Evolutionary conservation across 164 flowering plant species (phyloP).

Genomic region (Saururus chinensis): DNA sequence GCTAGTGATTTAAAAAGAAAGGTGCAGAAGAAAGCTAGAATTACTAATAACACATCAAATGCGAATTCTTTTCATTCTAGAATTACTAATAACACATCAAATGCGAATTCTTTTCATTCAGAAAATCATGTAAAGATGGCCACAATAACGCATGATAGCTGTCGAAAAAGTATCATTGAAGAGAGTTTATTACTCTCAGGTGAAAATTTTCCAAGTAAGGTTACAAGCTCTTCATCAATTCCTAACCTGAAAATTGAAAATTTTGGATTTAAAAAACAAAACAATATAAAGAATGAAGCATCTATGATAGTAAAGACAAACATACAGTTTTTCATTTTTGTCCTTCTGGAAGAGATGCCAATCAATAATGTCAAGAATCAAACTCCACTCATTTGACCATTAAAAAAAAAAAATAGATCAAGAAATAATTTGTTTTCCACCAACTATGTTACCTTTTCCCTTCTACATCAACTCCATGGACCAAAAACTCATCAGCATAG

Average conservation of each 20-base stretch:
- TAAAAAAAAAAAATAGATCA: background rate
- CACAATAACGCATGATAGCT: background rate
- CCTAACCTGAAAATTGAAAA: slow-evolving; percentile 49
- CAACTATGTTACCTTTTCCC: slow-evolving; percentile 59
- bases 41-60: too few relatives aligned
- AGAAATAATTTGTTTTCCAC: too few relatives aligned
- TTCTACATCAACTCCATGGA: slow-evolving; percentile 98
- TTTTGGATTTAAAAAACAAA: background rate
- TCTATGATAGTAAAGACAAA: background rate
- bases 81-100: too few relatives aligned
- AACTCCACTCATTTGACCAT: background rate
- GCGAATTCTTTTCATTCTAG: too few relatives aligned
- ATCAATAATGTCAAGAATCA: background rate
- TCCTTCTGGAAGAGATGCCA: too few relatives aligned
- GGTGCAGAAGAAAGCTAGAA: too few relatives aligned
- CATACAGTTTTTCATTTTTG: too few relatives aligned
- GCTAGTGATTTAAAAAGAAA: too few relatives aligned
- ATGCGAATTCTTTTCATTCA: too few relatives aligned
- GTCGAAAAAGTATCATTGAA: background rate
- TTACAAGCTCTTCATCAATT: slow-evolving; percentile 87
- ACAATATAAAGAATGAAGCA: too few relatives aligned
- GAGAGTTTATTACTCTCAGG: slow-evolving; percentile 38
- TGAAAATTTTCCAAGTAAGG: slow-evolving; percentile 62
- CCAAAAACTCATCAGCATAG: slow-evolving; percentile 86
- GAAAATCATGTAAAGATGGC: background rate